Evolutionary conservation across 2,329 filamentous ascomycete genomes (phyloP).

Genomic region (Claviceps maximensis): DNA sequence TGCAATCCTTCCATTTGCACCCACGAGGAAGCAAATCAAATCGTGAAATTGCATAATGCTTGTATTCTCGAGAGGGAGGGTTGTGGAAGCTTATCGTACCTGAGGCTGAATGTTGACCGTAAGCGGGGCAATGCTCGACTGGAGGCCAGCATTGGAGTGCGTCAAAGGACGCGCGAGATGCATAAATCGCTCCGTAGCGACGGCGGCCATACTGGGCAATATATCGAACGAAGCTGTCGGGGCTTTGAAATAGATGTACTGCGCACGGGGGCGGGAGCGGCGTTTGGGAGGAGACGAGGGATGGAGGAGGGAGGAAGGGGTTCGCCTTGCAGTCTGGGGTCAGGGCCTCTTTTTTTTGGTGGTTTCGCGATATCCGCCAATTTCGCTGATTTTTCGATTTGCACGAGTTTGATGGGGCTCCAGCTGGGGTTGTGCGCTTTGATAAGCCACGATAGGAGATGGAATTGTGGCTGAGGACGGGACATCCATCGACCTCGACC

Average conservation of each 20-base stretch:
- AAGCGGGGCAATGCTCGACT: conserved; percentile 79
- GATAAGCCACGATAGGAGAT: conserved; percentile 31
- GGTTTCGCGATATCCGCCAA: conserved; percentile 22
- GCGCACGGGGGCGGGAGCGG: conserved; percentile 7
- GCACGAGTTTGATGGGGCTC: conserved; percentile 24
- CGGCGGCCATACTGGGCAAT: conserved; percentile 61
- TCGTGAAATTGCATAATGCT: background rate
- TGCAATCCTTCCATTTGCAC: background rate
- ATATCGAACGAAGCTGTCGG: conserved; percentile 8
- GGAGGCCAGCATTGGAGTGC: conserved; percentile 63
- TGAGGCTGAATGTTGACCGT: conserved; percentile 92
- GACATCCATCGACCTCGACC: conserved; percentile 4
- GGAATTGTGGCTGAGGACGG: conserved; percentile 16
- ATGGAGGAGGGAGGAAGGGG: conserved; percentile 6
- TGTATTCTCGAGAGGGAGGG: background rate
- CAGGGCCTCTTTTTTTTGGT: conserved; percentile 1
- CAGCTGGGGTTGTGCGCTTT: conserved; percentile 39
- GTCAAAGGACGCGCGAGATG: conserved; percentile 89
- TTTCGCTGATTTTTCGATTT: conserved; percentile 31
- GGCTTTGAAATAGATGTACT: background rate
- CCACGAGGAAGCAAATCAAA: background rate
- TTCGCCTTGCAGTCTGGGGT: background rate
- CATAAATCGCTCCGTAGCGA: conserved; percentile 71
- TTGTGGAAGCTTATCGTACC: conserved; percentile 37
- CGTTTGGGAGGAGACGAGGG: conserved; percentile 7